Evolutionary conservation across 2,329 filamentous ascomycete species (phyloP).

Genomic region (Akanthomyces uredinophilus): DNA sequence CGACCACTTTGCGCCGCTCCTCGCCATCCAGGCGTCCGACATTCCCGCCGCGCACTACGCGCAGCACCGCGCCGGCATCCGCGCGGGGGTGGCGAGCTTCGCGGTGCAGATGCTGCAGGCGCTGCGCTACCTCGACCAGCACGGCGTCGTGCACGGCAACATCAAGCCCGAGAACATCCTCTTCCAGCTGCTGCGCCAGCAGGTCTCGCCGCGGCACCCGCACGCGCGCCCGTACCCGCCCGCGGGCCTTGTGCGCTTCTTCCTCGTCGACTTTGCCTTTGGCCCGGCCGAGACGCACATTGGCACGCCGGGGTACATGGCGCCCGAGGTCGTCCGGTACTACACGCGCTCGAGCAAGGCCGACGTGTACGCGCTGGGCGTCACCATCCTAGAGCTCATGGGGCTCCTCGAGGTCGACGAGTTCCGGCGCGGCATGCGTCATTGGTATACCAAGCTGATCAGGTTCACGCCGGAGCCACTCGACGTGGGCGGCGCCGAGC

Average conservation of each 20-base stretch:
- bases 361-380: constrained; percentile 1
- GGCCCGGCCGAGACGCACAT: background rate
- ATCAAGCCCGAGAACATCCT: constrained; percentile 4
- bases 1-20: background rate
- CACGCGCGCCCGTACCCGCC: background rate
- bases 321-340: background rate
- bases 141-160: background rate
- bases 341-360: background rate
- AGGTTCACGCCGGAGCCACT: background rate
- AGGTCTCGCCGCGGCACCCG: background rate
- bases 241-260: background rate
- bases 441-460: background rate
- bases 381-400: background rate
- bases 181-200: background rate
- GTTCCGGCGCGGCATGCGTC: background rate
- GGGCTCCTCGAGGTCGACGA: background rate
- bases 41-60: background rate
- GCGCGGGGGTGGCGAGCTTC: background rate
- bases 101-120: background rate
- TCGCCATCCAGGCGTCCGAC: background rate
- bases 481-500: too few species aligned
- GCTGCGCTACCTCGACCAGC: background rate
- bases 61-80: background rate
- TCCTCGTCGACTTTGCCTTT: background rate
- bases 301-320: constrained; percentile 3